Evolutionary conservation across 768 basidiomycete species (phyloP).

Genomic region (Boletus pseudopeckii): DNA sequence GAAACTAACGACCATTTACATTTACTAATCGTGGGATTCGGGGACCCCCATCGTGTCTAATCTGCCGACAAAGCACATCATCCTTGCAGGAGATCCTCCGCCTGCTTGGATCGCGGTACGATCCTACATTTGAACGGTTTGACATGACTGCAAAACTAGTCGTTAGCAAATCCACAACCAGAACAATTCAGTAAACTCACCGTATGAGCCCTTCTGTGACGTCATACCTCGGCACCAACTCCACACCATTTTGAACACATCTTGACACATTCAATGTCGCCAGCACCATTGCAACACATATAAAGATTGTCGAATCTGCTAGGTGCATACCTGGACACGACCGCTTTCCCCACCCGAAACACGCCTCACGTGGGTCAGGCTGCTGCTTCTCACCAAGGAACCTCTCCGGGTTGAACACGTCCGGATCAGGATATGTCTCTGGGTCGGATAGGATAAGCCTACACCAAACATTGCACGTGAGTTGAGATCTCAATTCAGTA

Average conservation of each 20-base stretch:
- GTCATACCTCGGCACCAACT: not conserved
- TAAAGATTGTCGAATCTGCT: conserved; percentile 8
- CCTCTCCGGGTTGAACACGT: conserved; percentile 8
- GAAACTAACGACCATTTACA: too few relatives aligned
- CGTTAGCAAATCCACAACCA: not conserved
- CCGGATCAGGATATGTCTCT: conserved; percentile 1
- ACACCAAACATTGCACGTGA: not conserved
- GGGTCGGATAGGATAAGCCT: conserved; percentile 6
- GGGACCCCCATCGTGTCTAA: not conserved
- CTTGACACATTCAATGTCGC: conserved; percentile 7
- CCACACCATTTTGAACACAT: not conserved
- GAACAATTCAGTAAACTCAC: not conserved
- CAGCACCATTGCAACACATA: not conserved
- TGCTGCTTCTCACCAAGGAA: conserved; percentile 7
- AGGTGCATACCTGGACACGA: conserved; percentile 4
- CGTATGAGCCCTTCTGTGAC: not conserved
- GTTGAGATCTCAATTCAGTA: too few relatives aligned
- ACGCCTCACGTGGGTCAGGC: conserved; percentile 1
- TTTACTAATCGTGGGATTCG: too few relatives aligned
- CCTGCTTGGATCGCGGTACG: not conserved
- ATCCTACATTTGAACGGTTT: conserved; percentile 14
- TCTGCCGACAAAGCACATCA: not conserved
- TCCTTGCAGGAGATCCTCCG: not conserved
- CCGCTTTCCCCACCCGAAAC: conserved; percentile 16
- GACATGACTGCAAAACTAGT: not conserved